Conservation (phyloP, 306 rosid genomes). For the Astragalus glycyphyllos region DNA sequence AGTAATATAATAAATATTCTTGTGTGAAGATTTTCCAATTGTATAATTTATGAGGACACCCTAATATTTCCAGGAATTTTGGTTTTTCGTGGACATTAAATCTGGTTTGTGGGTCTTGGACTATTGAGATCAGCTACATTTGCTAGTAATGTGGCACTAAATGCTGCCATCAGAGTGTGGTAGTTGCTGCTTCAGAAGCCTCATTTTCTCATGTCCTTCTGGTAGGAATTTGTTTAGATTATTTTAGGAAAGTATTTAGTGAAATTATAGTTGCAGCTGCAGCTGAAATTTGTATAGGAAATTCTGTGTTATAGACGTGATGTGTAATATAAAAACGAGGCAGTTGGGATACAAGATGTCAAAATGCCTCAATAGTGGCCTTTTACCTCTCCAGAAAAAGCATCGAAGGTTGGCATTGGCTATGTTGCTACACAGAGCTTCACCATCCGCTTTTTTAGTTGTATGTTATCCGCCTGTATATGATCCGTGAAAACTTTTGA, state of each 20-base stretch:
- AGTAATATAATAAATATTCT: constrained; percentile 28
- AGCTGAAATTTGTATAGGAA: constrained; percentile 45
- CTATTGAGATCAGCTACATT: constrained; percentile 25
- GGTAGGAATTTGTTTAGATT: constrained; percentile 1
- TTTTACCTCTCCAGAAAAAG: background rate
- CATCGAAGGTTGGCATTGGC: background rate
- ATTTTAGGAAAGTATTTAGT: constrained; percentile 29
- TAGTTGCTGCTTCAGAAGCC: constrained; percentile 37
- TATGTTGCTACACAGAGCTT: constrained; percentile 10
- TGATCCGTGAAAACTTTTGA: background rate
- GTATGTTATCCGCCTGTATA: constrained; percentile 16
- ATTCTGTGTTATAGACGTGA: constrained; percentile 2
- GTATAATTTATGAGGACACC: constrained; percentile 2
- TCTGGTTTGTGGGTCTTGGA: constrained; percentile 17
- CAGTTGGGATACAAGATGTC: constrained; percentile 4
- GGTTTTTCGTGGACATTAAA: constrained; percentile 16
- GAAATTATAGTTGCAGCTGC: constrained; percentile 40
- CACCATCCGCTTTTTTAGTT: constrained; percentile 1
- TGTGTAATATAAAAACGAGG: constrained; percentile 17
- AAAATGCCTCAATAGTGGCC: constrained; percentile 17
- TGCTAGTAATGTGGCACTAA: constrained; percentile 29
- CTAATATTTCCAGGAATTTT: constrained; percentile 35
- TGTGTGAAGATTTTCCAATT: constrained; percentile 15
- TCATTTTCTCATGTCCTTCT: constrained; percentile 19
- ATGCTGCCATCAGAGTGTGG: constrained; percentile 10